Evolutionary conservation across 495 filamentous ascomycete genomes (phyloP), one percentile per base, ranked within the genome.

Genomic region (Talaromyces trachyspermus): DNA sequence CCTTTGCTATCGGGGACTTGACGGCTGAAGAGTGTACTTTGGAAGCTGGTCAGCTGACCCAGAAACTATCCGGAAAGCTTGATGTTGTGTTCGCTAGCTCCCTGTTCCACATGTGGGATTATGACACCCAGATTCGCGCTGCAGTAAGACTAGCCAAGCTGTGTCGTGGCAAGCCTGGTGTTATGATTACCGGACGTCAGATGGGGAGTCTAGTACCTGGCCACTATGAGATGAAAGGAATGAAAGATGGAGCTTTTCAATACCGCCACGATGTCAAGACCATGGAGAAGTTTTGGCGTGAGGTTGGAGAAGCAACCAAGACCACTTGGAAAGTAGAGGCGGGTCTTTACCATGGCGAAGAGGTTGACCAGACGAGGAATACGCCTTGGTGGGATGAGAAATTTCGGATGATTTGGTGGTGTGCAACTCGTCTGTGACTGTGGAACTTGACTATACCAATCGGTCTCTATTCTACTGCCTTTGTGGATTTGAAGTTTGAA

Each of bases 21-120:
- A 15, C 24, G 41, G 12, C 23, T 2, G 23, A 43, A n/a, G 41
- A 43, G 5, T 38, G 58, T 3, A 51, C 46, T 0, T 19, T 43
- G 18, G 47, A 54, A 23, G 29, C 45, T 8, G 48, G 54, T 12
- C 54, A 56, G 17, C 32, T 52, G 7, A 30, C 30, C 1, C 52
- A 53, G 12, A 25, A 18, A 4, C 33, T 72, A 2, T 24, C 60
- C 15, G 62, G 58, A 6, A 66, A 56, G 30, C 57, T 72, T 27
- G 63, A 52, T 18, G 54, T 70, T 9, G 56, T 72, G 6, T 68
- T 69, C 14, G 68, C 68, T 1, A 64, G 61, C 5, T 69, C 64
- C 27, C 66, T 73, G 35, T 69, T 72, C 48, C 70, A 75, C 39
- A 56, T 72, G 15, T 73, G 69, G 55, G 60, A 62, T 4, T 68